Evolutionary conservation across 371 early-diverging fungal species (phyloP).

Genomic region (Mortierella sp.): DNA sequence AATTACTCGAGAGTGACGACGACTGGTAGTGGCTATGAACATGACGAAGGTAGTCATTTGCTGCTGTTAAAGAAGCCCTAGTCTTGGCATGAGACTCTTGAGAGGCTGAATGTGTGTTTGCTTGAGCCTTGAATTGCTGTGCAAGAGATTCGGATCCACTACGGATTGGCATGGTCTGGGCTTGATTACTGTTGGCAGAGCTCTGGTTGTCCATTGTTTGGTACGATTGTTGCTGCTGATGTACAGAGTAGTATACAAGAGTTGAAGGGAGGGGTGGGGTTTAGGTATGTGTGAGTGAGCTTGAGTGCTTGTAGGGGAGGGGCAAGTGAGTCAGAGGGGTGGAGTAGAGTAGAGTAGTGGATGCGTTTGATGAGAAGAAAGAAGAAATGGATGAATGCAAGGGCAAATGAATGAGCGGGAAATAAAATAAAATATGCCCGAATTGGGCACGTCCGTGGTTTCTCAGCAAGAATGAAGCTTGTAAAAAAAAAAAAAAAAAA

Average conservation of each 20-base stretch:
- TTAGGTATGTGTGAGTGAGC: too few species aligned
- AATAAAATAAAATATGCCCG: background rate
- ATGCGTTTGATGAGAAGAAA: background rate
- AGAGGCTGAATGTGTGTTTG: background rate
- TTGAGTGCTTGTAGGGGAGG: too few species aligned
- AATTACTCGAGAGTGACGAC: background rate
- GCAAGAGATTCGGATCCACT: background rate
- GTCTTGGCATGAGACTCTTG: background rate
- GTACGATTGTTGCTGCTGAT: background rate
- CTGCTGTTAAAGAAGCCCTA: background rate
- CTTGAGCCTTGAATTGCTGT: background rate
- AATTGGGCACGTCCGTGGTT: background rate
- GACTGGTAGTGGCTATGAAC: background rate
- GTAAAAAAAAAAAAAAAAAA: too few species aligned
- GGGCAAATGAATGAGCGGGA: background rate
- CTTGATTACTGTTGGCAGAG: background rate
- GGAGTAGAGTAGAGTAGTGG: background rate
- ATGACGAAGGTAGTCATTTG: conserved; percentile 4
- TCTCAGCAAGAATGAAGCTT: background rate
- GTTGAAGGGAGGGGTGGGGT: too few species aligned
- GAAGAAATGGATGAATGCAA: background rate
- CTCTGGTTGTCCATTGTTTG: background rate
- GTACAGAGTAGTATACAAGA: too few species aligned
- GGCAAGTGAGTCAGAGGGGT: background rate
- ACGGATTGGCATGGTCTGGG: background rate